These are phyloP conservation scores for Sonneratia alba DNA, from an alignment of 345 rosid genomes.

Conservation along the genomic window DNA sequence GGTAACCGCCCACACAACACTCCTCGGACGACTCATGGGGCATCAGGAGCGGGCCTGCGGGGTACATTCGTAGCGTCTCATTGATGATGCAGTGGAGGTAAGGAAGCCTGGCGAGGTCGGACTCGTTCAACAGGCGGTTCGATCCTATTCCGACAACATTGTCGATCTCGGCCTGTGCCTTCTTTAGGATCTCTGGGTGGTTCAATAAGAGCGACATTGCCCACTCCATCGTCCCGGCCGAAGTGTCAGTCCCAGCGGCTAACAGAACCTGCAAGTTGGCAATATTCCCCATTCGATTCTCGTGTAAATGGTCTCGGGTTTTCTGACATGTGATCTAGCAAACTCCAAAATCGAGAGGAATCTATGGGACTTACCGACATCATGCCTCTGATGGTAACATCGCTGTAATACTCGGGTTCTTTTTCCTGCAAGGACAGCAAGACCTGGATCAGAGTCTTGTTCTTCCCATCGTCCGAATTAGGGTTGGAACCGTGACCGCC, in stretches of 20 bases:
- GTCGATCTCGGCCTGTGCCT: conserved; percentile 43
- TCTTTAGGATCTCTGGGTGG: conserved; percentile 29
- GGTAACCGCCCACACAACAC: conserved; percentile 25
- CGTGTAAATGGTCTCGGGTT: too few relatives aligned
- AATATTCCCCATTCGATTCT: too few relatives aligned
- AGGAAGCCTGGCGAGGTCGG: conserved; percentile 35
- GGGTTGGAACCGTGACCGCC: not conserved
- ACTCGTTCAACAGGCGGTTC: conserved; percentile 27
- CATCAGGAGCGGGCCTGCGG: conserved; percentile 27
- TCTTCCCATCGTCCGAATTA: not conserved
- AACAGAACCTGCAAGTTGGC: conserved; percentile 12
- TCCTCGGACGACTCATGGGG: conserved; percentile 34
- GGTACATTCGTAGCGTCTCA: conserved; percentile 45
- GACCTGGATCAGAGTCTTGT: conserved; percentile 23
- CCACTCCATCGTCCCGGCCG: conserved; percentile 51
- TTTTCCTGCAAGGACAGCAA: conserved; percentile 21
- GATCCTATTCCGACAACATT: conserved; percentile 16
- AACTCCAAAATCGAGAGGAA: not conserved
- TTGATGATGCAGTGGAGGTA: conserved; percentile 40
- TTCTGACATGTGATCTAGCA: too few relatives aligned
- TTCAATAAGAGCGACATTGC: conserved; percentile 37
- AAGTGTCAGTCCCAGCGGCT: conserved; percentile 38
- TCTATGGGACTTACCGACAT: conserved; percentile 12
- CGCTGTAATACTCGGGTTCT: conserved; percentile 24
- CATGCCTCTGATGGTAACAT: conserved; percentile 17